Evolutionary conservation across 1,139 yeast genomes (phyloP).

Genomic region (Geotrichum histeridarum): DNA sequence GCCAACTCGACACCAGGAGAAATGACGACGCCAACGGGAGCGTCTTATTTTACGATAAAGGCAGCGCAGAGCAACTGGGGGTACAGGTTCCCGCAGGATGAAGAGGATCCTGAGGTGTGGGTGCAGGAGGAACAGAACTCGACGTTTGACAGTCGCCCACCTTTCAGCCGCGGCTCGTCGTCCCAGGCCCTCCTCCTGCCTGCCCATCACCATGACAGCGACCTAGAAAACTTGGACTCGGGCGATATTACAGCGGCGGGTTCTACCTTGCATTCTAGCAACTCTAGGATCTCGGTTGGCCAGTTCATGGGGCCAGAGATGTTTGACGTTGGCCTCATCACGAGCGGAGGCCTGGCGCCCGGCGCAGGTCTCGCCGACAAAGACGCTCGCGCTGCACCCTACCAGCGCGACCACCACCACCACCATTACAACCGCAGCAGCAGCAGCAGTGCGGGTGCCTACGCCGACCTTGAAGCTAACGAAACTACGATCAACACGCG

Average conservation of each 20-base stretch:
- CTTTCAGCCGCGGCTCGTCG: constrained; percentile 7
- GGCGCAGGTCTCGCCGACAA: constrained; percentile 24
- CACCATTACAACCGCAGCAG: neutral
- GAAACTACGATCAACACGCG: constrained; percentile 11
- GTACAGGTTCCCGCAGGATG: no score
- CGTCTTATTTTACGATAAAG: no score
- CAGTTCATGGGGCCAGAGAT: constrained; percentile 15
- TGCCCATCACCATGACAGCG: neutral
- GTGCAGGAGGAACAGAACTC: neutral
- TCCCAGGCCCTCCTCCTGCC: constrained; percentile 5
- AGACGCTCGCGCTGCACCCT: constrained; percentile 7
- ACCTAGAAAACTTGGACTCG: neutral
- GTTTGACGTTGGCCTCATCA: constrained; percentile 29
- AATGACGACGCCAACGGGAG: neutral
- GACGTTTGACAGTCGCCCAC: constrained; percentile 7
- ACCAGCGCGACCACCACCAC: neutral
- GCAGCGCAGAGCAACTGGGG: no score
- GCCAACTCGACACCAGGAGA: no score
- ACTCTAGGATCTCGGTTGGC: neutral
- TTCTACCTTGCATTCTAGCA: neutral
- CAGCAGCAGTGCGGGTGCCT: neutral
- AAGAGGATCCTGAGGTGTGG: no score
- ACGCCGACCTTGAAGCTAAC: constrained; percentile 10
- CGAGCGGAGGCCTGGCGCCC: constrained; percentile 34
- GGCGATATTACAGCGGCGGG: constrained; percentile 1